Evolutionary conservation across 768 basidiomycete species (phyloP).

Genomic region (Rossbeevera mucosa): DNA sequence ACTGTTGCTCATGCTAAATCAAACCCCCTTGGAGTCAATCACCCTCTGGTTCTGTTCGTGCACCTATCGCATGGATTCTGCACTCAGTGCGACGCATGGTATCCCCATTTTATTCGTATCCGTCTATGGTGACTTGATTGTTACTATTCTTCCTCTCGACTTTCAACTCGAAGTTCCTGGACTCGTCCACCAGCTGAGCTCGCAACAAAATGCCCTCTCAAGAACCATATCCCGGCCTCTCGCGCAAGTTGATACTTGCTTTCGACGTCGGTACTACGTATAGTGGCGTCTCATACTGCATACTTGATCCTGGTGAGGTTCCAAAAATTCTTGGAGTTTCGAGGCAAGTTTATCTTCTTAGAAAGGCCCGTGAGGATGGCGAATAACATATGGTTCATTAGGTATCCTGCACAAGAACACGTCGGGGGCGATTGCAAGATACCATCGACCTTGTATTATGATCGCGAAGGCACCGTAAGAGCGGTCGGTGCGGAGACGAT

Average conservation of each 20-base stretch:
- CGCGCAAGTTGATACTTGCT: constrained; percentile 41
- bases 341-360: constrained; percentile 15
- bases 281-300: constrained; percentile 36
- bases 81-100: not conserved
- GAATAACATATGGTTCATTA: constrained; percentile 9
- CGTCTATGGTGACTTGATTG: not conserved
- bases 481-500: constrained; percentile 44
- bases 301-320: constrained; percentile 34
- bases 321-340: constrained; percentile 27
- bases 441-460: constrained; percentile 47
- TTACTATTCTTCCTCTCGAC: not conserved
- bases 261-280: constrained; percentile 18
- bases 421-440: constrained; percentile 47
- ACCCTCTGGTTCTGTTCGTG: not conserved
- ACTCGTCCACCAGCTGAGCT: not conserved
- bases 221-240: constrained; percentile 33
- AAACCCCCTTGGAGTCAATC: not conserved
- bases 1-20: not conserved
- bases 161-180: not conserved
- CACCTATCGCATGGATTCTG: not conserved
- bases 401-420: constrained; percentile 45
- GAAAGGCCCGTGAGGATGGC: not conserved
- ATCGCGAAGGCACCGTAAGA: constrained; percentile 33
- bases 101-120: not conserved
- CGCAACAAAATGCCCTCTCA: constrained; percentile 24